These are phyloP conservation scores for Salix koriyanagi DNA, from an alignment of 345 rosid species.

Conservation along the genomic window DNA sequence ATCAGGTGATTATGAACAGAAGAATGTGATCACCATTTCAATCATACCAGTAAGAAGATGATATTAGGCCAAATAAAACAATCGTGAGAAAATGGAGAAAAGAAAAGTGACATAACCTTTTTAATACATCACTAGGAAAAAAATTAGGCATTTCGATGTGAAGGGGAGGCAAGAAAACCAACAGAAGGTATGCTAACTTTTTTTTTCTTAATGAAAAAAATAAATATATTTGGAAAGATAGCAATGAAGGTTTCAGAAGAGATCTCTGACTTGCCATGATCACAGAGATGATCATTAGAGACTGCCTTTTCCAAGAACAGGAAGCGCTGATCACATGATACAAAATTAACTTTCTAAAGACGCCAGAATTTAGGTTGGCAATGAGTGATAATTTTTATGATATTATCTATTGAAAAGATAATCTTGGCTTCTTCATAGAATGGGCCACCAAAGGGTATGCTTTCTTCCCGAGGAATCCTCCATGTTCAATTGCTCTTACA, in stretches of 20 bases:
- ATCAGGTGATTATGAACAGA: background rate
- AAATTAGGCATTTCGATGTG: background rate
- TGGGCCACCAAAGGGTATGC: background rate
- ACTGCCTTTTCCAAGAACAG: background rate
- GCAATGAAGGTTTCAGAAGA: background rate
- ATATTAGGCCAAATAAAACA: background rate
- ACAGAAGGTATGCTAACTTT: background rate
- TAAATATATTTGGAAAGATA: background rate
- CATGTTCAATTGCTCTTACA: background rate
- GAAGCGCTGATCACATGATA: background rate
- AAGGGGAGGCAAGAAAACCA: background rate
- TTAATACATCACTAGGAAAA: background rate
- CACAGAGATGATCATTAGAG: background rate
- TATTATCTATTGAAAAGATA: background rate
- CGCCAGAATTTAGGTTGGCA: background rate
- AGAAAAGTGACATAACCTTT: background rate
- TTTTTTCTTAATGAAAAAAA: background rate
- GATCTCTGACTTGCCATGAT: background rate
- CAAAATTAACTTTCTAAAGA: background rate
- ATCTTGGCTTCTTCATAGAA: background rate
- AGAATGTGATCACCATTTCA: background rate
- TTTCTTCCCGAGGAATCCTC: background rate
- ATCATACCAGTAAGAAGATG: background rate
- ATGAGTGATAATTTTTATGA: background rate
- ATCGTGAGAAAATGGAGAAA: background rate